Evolutionary conservation across 495 filamentous ascomycete species (phyloP), one percentile per base, ranked within the genome.

Genomic region (Patellaria atrata): DNA sequence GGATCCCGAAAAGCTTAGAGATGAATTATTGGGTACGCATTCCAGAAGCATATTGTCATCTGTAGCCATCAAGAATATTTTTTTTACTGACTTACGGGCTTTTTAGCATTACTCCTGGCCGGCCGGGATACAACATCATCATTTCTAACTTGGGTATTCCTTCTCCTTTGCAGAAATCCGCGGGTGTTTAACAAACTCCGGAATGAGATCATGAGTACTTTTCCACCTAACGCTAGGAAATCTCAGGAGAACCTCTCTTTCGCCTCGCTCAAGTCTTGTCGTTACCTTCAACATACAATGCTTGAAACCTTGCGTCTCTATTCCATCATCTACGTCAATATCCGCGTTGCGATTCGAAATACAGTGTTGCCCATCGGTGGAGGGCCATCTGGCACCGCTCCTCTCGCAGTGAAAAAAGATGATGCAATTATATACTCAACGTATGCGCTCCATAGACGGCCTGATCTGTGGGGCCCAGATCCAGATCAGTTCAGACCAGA

Each of bases 71-170:
- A n/a, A n/a, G n/a, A n/a, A n/a, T n/a, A n/a, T n/a, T n/a, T n/a
- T n/a, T n/a, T n/a, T n/a, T n/a, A n/a, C n/a, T n/a, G n/a, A 26
- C 23, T n/a, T n/a, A 26, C 9, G n/a, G n/a, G 23, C 23, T 26
- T n/a, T 26, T n/a, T 8, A 19, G 64, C 62, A 27, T 61, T 79
- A 20, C 56, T 77, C 4, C 47, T 70, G 0, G 75, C 54, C 27
- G 79, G 54, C 11, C 52, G 62, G 22, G 75, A 79, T 42, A 77
- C 75, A 2, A 77, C 71, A 0, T 72, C 73, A 2, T 56, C 57
- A 21, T 56, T 68, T 1, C 54, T 82, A 3, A 63, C 65, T 12
- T 70, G 68, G 9, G 58, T 65, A 1, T 79, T 82, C 50, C 74
- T 68, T 42, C 67, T 68, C 30, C 62, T 83, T 38, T 0, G 38